A percentile compares a stretch with the other conserved stretches of the same genome.
phyloP scores from a whole-genome alignment of 106 monocot species.

The Posidonia australis region DNA sequence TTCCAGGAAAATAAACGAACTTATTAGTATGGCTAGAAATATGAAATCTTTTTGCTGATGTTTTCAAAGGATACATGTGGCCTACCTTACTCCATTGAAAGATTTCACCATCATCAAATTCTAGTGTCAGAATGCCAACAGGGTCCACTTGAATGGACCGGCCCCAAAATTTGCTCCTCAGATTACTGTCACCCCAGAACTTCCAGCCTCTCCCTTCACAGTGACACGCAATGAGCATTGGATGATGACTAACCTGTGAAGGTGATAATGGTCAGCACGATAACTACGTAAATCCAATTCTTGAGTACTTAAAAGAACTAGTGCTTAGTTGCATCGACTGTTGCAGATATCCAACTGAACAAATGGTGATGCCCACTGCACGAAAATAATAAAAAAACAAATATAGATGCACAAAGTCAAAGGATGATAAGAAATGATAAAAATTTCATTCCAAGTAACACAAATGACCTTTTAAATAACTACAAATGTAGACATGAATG shows the following conservation, averaged over 20 bases:
- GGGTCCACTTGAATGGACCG: constrained; percentile 96
- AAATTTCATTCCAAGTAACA: too few relatives aligned
- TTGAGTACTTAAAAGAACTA: too few relatives aligned
- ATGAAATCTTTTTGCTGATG: too few relatives aligned
- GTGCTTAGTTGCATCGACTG: too few relatives aligned
- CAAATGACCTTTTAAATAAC: too few relatives aligned
- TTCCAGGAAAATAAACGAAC: background rate
- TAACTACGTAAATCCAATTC: background rate
- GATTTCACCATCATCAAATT: constrained; percentile 94
- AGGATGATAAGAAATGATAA: too few relatives aligned
- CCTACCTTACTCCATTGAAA: constrained; percentile 96
- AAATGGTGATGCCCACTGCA: too few relatives aligned
- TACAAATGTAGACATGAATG: too few relatives aligned
- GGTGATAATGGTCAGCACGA: background rate
- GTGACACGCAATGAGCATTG: constrained; percentile 90
- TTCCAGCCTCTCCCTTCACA: constrained; percentile 96
- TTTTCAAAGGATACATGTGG: background rate
- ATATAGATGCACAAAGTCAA: too few relatives aligned
- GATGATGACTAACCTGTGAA: constrained; percentile 88
- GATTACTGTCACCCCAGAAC: constrained; percentile 83
- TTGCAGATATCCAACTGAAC: too few relatives aligned
- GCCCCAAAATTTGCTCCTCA: constrained; percentile 98
- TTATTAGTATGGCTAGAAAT: too few relatives aligned
- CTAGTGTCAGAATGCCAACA: constrained; percentile 69
- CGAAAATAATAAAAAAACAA: too few relatives aligned